phyloP scores from a whole-genome alignment of 2,329 filamentous ascomycete genomes.

The Aspergillus flavus region DNA sequence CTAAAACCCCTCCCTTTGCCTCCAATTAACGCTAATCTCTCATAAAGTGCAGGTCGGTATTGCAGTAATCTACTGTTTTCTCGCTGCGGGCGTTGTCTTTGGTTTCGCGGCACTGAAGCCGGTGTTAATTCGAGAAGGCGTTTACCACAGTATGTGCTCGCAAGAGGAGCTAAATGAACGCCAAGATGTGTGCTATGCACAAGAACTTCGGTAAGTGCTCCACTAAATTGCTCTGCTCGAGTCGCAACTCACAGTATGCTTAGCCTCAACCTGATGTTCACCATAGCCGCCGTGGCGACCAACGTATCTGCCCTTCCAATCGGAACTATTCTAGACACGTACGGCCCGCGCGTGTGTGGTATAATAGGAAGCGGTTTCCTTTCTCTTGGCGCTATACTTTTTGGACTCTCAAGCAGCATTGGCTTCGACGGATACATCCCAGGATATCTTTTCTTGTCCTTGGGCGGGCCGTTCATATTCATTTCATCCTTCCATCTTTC shows the following conservation, averaged over 20 bases:
- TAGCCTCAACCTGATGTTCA: constrained; percentile 87
- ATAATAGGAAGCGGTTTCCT: constrained; percentile 72
- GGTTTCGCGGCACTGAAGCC: constrained; percentile 84
- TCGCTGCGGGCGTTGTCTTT: constrained; percentile 79
- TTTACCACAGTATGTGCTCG: constrained; percentile 68
- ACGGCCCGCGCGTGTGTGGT: constrained; percentile 75
- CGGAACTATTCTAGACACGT: constrained; percentile 80
- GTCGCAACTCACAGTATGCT: background rate
- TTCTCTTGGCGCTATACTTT: constrained; percentile 67
- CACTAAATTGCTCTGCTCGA: background rate
- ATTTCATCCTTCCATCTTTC: constrained; percentile 83
- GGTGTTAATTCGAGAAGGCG: constrained; percentile 72
- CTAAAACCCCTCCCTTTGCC: constrained; percentile 3
- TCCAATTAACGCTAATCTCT: constrained; percentile 11
- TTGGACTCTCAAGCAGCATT: constrained; percentile 67
- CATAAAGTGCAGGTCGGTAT: constrained; percentile 66
- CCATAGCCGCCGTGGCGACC: constrained; percentile 81
- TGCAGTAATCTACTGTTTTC: constrained; percentile 72
- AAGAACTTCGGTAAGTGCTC: background rate
- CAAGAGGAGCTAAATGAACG: constrained; percentile 41
- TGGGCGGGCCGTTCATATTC: constrained; percentile 80
- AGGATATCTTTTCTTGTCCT: constrained; percentile 74
- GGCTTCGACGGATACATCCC: constrained; percentile 74
- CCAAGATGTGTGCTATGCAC: background rate
- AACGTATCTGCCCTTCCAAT: constrained; percentile 86